Percentiles rank a stretch among this genome's conserved stretches.
These are phyloP conservation scores for Lichtheimia hyalospora DNA, from an alignment of 371 early-diverging fungal genomes.

Conservation along the genomic window DNA sequence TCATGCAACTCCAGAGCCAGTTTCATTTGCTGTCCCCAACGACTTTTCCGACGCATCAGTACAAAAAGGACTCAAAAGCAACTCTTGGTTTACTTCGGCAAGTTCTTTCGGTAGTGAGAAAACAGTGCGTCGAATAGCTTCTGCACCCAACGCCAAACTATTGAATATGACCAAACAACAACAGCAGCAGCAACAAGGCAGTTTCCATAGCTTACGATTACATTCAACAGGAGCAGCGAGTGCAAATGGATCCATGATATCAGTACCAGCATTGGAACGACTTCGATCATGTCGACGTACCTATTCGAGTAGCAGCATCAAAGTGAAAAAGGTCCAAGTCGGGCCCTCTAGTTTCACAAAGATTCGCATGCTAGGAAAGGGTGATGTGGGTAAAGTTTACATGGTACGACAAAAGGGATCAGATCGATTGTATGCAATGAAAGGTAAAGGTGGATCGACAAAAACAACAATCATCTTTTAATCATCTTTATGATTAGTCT, in stretches of 20 bases:
- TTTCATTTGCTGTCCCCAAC: constrained; percentile 35
- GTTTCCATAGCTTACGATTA: constrained; percentile 3
- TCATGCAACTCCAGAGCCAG: neutral
- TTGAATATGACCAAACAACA: constrained; percentile 23
- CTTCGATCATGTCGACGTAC: constrained; percentile 48
- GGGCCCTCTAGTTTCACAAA: constrained; percentile 86
- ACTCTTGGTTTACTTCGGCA: constrained; percentile 42
- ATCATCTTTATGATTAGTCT: constrained; percentile 42
- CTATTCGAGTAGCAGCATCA: constrained; percentile 81
- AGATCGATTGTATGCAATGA: constrained; percentile 91
- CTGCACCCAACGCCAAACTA: constrained; percentile 53
- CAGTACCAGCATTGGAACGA: constrained; percentile 15
- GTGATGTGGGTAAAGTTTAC: constrained; percentile 94
- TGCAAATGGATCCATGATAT: constrained; percentile 3
- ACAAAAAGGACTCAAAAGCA: constrained; percentile 27
- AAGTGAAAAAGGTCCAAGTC: constrained; percentile 75
- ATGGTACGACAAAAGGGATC: constrained; percentile 87
- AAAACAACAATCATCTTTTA: neutral
- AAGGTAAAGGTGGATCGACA: constrained; percentile 49
- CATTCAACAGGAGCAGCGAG: neutral
- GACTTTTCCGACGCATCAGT: constrained; percentile 28
- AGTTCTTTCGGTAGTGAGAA: constrained; percentile 20
- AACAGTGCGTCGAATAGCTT: constrained; percentile 51
- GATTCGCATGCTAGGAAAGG: constrained; percentile 63
- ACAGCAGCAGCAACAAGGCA: constrained; percentile 2